Base-by-base conservation (phyloP, 805 yeast species). In the Kluyveromyces dobzhanskii region DNA sequence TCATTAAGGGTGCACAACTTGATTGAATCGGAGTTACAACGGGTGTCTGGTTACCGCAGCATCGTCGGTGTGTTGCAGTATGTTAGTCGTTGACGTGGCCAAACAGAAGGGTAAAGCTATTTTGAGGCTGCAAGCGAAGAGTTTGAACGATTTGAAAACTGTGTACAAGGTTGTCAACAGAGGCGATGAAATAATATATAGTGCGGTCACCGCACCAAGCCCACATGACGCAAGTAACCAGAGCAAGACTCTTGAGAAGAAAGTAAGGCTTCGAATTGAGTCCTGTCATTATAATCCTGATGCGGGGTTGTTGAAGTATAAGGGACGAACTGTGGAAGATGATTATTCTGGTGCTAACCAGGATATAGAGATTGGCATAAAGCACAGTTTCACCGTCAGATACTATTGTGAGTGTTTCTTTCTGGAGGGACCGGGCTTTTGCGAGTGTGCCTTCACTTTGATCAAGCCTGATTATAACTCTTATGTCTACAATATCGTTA, bases 71-170 rank as follows among this genome's bases (percentile, higher is more conserved):
- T n/a, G n/a, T n/a, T n/a, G n/a, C n/a, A n/a, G n/a, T n/a, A n/a
- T n/a, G n/a, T n/a, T n/a, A n/a, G n/a, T n/a, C n/a, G n/a, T n/a
- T n/a, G n/a, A n/a, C n/a, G n/a, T n/a, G n/a, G n/a, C 42, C 34
- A 30, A 41, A 44, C 7, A 53, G 47, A 12, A 53, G 50, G 10
- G 9, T 6, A 21, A n/a, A 21, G 59, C 57, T 3, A 45, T 42
- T 11, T 44, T 85, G 16, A 70, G 82, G 0, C 57, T 90, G 14
- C 64, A 77, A 3, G 88, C 97, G 0, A 83, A 88, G 52, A 97
- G 92, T 51, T 75, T 82, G 35, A 97, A 90, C 50, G 98, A 90
- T 58, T 67, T 92, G 44, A 92, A 96, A 85, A 78, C 83, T 18
- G 54, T 85, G 3, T 86, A 86, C 65, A 92, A 90, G 53, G 64